Conservation (phyloP, 306 rosid genomes). For the Abrus precatorius region DNA sequence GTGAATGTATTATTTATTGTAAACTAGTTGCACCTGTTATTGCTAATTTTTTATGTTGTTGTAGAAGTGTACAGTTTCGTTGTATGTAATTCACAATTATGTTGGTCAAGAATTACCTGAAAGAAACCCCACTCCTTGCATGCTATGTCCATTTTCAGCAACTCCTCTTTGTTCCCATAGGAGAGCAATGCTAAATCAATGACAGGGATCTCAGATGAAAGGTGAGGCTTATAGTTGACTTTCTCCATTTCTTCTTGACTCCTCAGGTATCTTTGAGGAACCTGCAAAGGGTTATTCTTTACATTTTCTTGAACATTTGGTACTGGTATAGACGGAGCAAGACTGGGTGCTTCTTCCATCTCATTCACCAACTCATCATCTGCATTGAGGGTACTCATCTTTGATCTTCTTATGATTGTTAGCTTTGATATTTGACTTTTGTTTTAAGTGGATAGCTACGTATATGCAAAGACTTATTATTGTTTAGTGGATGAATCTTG, state of each 20-base stretch:
- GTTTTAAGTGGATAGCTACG: background rate
- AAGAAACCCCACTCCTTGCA: conserved; percentile 53
- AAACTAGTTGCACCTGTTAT: too few species aligned
- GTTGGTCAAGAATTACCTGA: conserved; percentile 42
- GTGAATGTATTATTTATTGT: too few species aligned
- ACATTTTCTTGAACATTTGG: conserved; percentile 61
- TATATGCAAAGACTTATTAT: too few species aligned
- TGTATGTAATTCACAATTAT: background rate
- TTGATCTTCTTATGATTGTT: background rate
- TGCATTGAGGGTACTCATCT: conserved; percentile 36
- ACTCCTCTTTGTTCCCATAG: conserved; percentile 50
- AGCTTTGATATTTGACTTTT: background rate
- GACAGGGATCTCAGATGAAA: conserved; percentile 51
- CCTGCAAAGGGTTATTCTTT: conserved; percentile 43
- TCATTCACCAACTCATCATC: conserved; percentile 12
- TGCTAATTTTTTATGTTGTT: too few species aligned
- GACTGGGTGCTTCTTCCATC: conserved; percentile 37
- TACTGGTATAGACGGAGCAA: too few species aligned
- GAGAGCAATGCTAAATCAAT: conserved; percentile 56
- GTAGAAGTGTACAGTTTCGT: too few species aligned
- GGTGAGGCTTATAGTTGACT: conserved; percentile 31
- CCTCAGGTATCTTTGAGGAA: conserved; percentile 51
- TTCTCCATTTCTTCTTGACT: conserved; percentile 45
- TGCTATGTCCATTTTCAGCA: conserved; percentile 44
- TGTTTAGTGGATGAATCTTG: too few species aligned